Evolutionary conservation across 2,329 filamentous ascomycete genomes (phyloP), one percentile per base, ranked within the genome.

Genomic region (Sporothrix sp.): DNA sequence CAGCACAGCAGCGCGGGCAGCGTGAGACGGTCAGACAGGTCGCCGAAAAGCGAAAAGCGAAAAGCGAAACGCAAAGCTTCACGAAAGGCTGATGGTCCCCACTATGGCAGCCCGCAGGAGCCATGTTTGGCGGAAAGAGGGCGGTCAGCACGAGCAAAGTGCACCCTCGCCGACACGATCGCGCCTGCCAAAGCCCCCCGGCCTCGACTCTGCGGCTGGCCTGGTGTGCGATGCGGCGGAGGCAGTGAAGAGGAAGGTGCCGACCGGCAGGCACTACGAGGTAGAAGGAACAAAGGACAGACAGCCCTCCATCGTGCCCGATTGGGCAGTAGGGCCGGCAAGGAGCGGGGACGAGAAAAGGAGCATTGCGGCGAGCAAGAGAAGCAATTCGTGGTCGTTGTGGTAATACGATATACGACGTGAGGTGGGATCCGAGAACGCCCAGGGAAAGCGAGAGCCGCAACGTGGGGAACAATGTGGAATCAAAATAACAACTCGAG

Each of bases 301-400:
- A 11, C 20, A 10, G 23, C 16, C 18, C 9, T 32, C 14, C 11
- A 14, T 35, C 18, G 45, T 37, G 21, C 45, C 45, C 14, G 27
- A 30, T 37, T 37, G 38, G 45, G 33, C 32, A 48, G 45, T 27
- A 30, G 9, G 33, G 21, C 45, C 45, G 44, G 44, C 16, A 9
- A 11, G 18, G 18, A n/a, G n/a, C n/a, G n/a, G n/a, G n/a, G n/a
- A n/a, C n/a, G n/a, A n/a, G n/a, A n/a, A 10, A 44, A 23, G 42
- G 28, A 45, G 42, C 28, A 28, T 23, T n/a, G 42, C 10, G 3
- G 9, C 9, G 3, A 9, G 7, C 11, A n/a, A 35, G 11, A 33
- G 32, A 13, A 20, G 16, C 25, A 33, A n/a, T n/a, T 43, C 30
- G 14, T 43, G 16, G 32, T 30, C 3, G 27, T 27, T 43, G 27